Evolutionary conservation across 345 rosid species (phyloP), one percentile per base, ranked within the genome.

Genomic region (Brassica incana): DNA sequence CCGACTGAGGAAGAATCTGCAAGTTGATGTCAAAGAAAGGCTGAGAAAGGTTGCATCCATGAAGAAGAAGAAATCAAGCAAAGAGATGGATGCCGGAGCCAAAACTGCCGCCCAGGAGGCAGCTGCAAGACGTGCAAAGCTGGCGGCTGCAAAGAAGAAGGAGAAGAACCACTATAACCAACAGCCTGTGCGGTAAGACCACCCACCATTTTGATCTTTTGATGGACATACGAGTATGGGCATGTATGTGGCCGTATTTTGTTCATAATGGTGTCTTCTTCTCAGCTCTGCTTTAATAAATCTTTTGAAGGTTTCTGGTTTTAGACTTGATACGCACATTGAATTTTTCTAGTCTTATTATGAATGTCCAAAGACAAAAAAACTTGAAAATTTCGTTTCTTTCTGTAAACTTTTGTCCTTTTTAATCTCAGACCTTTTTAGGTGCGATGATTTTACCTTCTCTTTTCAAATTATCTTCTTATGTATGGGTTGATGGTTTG

Each of bases 131-230:
- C 86, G 78, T 68, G 95, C 91, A 15, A 90, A 73, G 87, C 88
- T 91, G 71, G 91, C 90, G 2, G 92, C 94, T 29, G 91, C 96
- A 15, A 90, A 94, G 94, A 94, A 94, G 79, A 91, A 90, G 80
- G 98, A 90, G 88, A 92, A 90, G 90, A 89, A 82, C 67, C 91
- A 90, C 81, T 90, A 90, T 82, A 91, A 89, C 81, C 94, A 89
- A 82, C 97, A 90, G 83, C 89, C 97, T 0, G 88, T 86, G 71
- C 77, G 89, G 88, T 91, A 81, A 87, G 64, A 2, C 33, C 2
- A 1, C 36, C 3, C 66, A 52, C 79, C 76, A 52, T 75, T 80
- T 80, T 75, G 83, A 73, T 63, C 48, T 27, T 50, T 50, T 59
- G 62, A 62, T 69, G 75, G 75, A 74, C 64, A 50, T 74, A 69